Percentiles rank a stretch among this genome's conserved stretches.
phyloP scores from a whole-genome alignment of 352 stramenopile species.

The Phytopythium aichiense region DNA sequence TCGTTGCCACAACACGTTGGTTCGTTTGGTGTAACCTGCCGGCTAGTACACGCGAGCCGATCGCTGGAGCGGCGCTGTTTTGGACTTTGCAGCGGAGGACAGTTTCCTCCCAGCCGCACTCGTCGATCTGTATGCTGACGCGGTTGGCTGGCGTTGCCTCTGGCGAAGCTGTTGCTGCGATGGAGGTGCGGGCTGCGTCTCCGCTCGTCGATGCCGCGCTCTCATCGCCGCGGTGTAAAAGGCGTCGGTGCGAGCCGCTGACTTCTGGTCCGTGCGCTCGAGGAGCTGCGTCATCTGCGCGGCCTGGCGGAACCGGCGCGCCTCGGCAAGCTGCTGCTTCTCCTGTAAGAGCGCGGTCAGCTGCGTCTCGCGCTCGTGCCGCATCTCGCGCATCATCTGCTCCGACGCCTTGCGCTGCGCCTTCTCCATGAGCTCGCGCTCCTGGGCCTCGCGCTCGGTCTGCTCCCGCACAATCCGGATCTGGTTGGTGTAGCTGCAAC shows the following conservation, averaged over 20 bases:
- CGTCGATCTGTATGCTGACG: background rate
- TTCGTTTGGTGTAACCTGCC: background rate
- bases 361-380: slow-evolving; percentile 51
- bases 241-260: slow-evolving; percentile 32
- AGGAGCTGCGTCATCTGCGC: slow-evolving; percentile 36
- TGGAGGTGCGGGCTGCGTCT: background rate
- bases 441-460: slow-evolving; percentile 47
- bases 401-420: slow-evolving; percentile 59
- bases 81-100: background rate
- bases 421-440: slow-evolving; percentile 66
- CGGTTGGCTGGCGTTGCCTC: background rate
- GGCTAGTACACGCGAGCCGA: slow-evolving; percentile 4
- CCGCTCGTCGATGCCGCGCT: slow-evolving; percentile 26
- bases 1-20: background rate
- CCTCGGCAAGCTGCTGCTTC: slow-evolving; percentile 59
- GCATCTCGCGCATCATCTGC: slow-evolving; percentile 65
- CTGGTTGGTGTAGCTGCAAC: slow-evolving; percentile 49
- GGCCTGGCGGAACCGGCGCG: slow-evolving; percentile 47
- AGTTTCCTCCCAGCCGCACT: background rate
- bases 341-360: slow-evolving; percentile 46
- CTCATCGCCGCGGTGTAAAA: slow-evolving; percentile 74
- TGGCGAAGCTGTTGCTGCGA: no score
- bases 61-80: background rate
- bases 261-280: slow-evolving; percentile 30
- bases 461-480: slow-evolving; percentile 66